Percentiles rank a stretch among this genome's conserved stretches.
These are phyloP conservation scores for Colletotrichum musae DNA, from an alignment of 2,329 filamentous ascomycete species.

Conservation along the genomic window DNA sequence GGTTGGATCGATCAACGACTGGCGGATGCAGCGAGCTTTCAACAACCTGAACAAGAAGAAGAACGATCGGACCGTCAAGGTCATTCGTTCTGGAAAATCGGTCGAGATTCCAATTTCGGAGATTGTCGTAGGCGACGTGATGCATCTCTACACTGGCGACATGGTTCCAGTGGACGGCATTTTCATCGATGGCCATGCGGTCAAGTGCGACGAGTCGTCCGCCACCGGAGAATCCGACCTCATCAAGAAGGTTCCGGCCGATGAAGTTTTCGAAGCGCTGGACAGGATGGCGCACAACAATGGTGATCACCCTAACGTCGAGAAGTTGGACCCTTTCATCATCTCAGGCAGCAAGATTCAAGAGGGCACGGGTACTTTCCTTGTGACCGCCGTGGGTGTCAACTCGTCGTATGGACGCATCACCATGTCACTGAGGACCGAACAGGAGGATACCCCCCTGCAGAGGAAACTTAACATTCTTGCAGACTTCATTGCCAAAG, in stretches of 20 bases:
- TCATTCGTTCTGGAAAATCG: constrained; percentile 74
- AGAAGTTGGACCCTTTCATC: constrained; percentile 70
- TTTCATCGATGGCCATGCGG: constrained; percentile 73
- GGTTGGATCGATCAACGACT: constrained; percentile 73
- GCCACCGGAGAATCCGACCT: constrained; percentile 79
- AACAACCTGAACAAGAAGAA: constrained; percentile 71
- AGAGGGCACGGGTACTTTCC: constrained; percentile 67
- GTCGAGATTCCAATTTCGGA: constrained; percentile 73
- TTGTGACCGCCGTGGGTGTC: constrained; percentile 68
- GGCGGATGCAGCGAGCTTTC: constrained; percentile 75
- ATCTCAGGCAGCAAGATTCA: constrained; percentile 70
- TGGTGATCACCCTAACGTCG: constrained; percentile 31
- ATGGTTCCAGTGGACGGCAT: constrained; percentile 77
- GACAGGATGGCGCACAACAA: constrained; percentile 65
- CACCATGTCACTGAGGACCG: constrained; percentile 68
- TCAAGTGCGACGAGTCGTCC: constrained; percentile 80
- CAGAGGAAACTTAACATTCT: constrained; percentile 67
- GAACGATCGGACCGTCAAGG: constrained; percentile 74
- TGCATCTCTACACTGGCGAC: constrained; percentile 78
- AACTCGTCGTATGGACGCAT: constrained; percentile 70
- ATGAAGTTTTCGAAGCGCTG: constrained; percentile 71
- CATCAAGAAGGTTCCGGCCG: constrained; percentile 73
- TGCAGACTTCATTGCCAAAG: constrained; percentile 53
- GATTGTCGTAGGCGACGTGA: constrained; percentile 75
- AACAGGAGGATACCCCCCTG: constrained; percentile 66